phyloP scores from a whole-genome alignment of 441 rosid species.

The Jatropha multifida region DNA sequence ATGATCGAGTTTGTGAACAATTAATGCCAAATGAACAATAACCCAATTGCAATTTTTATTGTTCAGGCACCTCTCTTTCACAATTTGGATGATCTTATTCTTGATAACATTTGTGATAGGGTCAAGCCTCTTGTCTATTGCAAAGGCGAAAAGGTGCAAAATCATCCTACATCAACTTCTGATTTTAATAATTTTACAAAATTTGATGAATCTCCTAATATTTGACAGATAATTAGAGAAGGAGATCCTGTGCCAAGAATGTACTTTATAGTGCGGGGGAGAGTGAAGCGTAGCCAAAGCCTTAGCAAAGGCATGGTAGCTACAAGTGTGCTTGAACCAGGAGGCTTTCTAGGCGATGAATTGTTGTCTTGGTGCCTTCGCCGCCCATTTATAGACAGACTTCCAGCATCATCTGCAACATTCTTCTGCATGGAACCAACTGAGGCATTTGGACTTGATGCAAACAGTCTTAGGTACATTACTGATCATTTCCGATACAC shows the following conservation, averaged over 20 bases:
- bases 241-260: constrained; percentile 67
- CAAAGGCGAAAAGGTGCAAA: constrained; percentile 53
- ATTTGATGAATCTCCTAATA: too few relatives aligned
- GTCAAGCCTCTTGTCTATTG: constrained; percentile 53
- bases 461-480: constrained; percentile 45
- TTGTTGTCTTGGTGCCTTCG: constrained; percentile 67
- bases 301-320: constrained; percentile 55
- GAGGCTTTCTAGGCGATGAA: constrained; percentile 65
- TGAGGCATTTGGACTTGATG: constrained; percentile 60
- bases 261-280: constrained; percentile 50
- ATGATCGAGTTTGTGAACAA: background rate
- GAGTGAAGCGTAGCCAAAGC: constrained; percentile 44
- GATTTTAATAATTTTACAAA: background rate
- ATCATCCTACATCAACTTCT: background rate
- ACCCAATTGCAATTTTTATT: background rate
- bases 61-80: constrained; percentile 38
- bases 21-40: background rate
- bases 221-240: constrained; percentile 54
- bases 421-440: constrained; percentile 44
- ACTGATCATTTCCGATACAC: constrained; percentile 63
- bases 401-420: constrained; percentile 62
- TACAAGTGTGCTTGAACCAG: constrained; percentile 44
- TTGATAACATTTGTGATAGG: constrained; percentile 63
- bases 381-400: constrained; percentile 56
- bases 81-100: constrained; percentile 55